phyloP scores from a whole-genome alignment of 345 rosid species.

The Brassica napus region DNA sequence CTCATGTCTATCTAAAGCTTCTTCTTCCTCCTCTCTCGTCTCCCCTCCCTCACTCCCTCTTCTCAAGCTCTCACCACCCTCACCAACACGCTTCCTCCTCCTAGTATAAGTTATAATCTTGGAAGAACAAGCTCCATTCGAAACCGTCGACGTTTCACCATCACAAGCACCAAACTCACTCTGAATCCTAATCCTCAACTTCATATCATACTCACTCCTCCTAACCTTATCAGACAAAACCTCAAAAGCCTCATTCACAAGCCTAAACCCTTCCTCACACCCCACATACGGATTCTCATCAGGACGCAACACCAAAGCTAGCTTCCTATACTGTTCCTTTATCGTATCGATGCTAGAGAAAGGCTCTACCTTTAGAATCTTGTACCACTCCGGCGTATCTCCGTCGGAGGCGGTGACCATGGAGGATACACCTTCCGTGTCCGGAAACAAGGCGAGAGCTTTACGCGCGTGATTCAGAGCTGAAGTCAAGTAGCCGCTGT shows the following conservation, averaged over 20 bases:
- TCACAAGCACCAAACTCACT: slow-evolving; percentile 48
- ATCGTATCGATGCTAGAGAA: slow-evolving; percentile 67
- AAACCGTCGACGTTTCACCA: slow-evolving; percentile 50
- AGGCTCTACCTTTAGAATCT: slow-evolving; percentile 80
- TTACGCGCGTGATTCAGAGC: slow-evolving; percentile 65
- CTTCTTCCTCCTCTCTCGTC: slow-evolving; percentile 44
- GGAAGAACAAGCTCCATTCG: slow-evolving; percentile 25
- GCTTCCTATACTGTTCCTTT: slow-evolving; percentile 69
- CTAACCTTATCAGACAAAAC: slow-evolving; percentile 64
- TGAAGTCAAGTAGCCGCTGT: slow-evolving; percentile 49
- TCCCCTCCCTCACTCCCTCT: slow-evolving; percentile 7
- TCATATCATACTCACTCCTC: slow-evolving; percentile 77
- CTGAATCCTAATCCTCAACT: slow-evolving; percentile 70
- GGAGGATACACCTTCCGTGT: slow-evolving; percentile 55
- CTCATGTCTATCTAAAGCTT: slow-evolving; percentile 40
- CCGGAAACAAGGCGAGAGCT: slow-evolving; percentile 60
- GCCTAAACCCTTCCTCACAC: slow-evolving; percentile 87
- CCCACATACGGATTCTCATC: slow-evolving; percentile 67
- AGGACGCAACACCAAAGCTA: slow-evolving; percentile 79
- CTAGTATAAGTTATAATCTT: slow-evolving; percentile 30
- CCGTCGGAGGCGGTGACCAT: slow-evolving; percentile 65
- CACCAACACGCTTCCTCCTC: slow-evolving; percentile 32
- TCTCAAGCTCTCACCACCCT: slow-evolving; percentile 38
- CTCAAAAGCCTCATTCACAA: slow-evolving; percentile 76
- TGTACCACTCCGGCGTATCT: slow-evolving; percentile 69